Conservation (phyloP, 257 asterid species). For the Salvia rosmarinus region DNA sequence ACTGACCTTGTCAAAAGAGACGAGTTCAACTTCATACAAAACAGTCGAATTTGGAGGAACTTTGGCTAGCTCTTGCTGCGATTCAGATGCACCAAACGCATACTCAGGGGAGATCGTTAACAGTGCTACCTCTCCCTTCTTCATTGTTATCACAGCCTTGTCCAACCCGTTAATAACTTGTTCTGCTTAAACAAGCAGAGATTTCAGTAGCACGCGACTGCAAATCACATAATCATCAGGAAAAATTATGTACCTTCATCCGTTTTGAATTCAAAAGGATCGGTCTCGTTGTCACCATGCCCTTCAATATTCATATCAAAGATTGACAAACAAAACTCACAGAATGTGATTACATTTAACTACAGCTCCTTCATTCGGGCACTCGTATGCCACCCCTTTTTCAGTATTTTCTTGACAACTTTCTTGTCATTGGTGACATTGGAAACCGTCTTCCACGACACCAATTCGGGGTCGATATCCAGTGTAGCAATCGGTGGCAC, state of each 20-base stretch:
- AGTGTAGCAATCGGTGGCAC: slow-evolving; percentile 63
- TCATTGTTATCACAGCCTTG: slow-evolving; percentile 59
- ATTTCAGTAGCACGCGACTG: background rate
- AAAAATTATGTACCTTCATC: slow-evolving; percentile 59
- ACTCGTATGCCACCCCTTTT: slow-evolving; percentile 70
- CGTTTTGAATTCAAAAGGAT: slow-evolving; percentile 67
- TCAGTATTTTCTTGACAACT: slow-evolving; percentile 62
- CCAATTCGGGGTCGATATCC: slow-evolving; percentile 52
- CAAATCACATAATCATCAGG: background rate
- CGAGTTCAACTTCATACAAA: slow-evolving; percentile 57
- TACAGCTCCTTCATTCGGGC: slow-evolving; percentile 70
- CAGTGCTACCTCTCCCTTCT: slow-evolving; percentile 61
- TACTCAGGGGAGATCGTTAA: slow-evolving; percentile 59
- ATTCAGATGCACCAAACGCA: slow-evolving; percentile 56
- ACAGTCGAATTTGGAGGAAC: slow-evolving; percentile 62
- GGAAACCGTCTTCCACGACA: slow-evolving; percentile 68
- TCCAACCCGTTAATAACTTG: slow-evolving; percentile 63
- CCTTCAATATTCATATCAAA: slow-evolving; percentile 33
- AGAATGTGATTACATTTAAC: slow-evolving; percentile 53
- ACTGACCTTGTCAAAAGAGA: slow-evolving; percentile 58
- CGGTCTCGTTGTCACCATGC: slow-evolving; percentile 51
- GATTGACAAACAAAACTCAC: background rate
- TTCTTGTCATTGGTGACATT: slow-evolving; percentile 67
- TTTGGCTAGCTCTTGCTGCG: slow-evolving; percentile 50
- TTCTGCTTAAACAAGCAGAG: slow-evolving; percentile 40